Evolutionary conservation across 2,329 filamentous ascomycete species (phyloP).

Genomic region (Phyllosticta paracitricarpa): DNA sequence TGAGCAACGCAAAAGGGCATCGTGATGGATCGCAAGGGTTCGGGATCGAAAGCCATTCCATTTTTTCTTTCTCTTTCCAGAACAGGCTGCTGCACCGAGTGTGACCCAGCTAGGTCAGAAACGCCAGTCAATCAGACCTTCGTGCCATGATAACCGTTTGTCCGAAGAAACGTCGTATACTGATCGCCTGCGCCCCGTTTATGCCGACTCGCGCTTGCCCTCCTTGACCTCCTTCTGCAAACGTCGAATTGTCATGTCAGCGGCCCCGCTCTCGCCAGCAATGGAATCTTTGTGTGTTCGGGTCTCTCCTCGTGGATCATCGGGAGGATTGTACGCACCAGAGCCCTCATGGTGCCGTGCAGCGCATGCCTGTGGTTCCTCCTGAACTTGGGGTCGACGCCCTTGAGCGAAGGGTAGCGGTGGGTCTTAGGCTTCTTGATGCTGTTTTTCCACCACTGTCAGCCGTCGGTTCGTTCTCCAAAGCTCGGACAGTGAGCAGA

Average conservation of each 20-base stretch:
- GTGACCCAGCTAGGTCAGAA: conserved; percentile 4
- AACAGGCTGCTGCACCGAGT: conserved; percentile 3
- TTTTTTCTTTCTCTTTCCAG: conserved; percentile 4
- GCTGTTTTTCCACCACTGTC: conserved; percentile 40
- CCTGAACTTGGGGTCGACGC: conserved; percentile 98
- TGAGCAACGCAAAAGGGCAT: neutral
- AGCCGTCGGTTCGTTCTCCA: neutral
- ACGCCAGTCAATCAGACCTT: conserved; percentile 10
- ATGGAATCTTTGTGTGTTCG: neutral
- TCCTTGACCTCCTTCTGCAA: conserved; percentile 92
- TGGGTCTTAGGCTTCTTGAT: conserved; percentile 99
- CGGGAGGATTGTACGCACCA: conserved; percentile 54
- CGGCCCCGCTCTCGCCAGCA: neutral
- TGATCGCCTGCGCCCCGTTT: conserved; percentile 28
- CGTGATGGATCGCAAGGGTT: neutral
- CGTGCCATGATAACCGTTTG: conserved; percentile 7
- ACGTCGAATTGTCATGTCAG: neutral
- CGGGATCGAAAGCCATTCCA: conserved; percentile 10
- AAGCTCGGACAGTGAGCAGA: neutral
- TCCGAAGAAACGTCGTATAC: neutral
- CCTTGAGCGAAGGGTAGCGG: conserved; percentile 97
- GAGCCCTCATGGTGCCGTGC: conserved; percentile 94
- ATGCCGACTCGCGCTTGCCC: conserved; percentile 85
- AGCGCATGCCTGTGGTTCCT: conserved; percentile 99
- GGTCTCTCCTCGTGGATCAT: neutral